Base-by-base conservation (phyloP, 2,329 filamentous ascomycete genomes). In the Sclerotinia nivalis region DNA sequence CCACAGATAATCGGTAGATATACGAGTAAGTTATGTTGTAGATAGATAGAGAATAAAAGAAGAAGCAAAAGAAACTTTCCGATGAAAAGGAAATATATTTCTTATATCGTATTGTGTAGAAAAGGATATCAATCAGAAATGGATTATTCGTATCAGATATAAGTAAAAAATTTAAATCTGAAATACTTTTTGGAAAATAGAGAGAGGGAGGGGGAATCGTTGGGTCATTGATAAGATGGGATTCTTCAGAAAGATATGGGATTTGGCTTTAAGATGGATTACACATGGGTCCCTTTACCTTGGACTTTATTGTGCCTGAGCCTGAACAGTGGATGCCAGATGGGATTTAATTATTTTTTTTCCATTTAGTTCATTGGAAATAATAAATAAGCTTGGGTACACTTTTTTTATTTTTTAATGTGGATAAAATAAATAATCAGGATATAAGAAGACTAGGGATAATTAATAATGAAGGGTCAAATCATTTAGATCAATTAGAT, bases 211-310 rank as follows among this genome's bases (percentile, higher is more conserved):
- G 22, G 34, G 68, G 52, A n/a, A 59, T 50, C 12, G 61, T 45
- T 49, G 49, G 58, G 34, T 28, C 22, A 58, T 37, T 58, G 55
- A 47, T 28, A 62, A 59, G 55, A 69, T 69, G 68, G 68, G 68
- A 69, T 69, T 69, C 68, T 66, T 49, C 20, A 66, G 47, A 66
- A 55, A 66, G 62, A 52, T 50, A 66, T 66, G 62, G 62, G 62
- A 66, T 66, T 50, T 66, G 62, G 47, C 62, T 66, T 52, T 55
- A 13, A 37, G 62, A 34, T 49, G 37, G 9, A 66, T 25, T 40
- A 55, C 47, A 43, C 47, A 52, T 55, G 62, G 47, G 47, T 52
- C 47, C 31, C 31, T 25, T 66, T 55, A 43, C 31, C 47, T 61
- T 66, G 49, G 47, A 66, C 31, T 34, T 34, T 37, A 66, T 55